Conservation (phyloP, 148 eudicot genomes). For the Rheum nobile region DNA sequence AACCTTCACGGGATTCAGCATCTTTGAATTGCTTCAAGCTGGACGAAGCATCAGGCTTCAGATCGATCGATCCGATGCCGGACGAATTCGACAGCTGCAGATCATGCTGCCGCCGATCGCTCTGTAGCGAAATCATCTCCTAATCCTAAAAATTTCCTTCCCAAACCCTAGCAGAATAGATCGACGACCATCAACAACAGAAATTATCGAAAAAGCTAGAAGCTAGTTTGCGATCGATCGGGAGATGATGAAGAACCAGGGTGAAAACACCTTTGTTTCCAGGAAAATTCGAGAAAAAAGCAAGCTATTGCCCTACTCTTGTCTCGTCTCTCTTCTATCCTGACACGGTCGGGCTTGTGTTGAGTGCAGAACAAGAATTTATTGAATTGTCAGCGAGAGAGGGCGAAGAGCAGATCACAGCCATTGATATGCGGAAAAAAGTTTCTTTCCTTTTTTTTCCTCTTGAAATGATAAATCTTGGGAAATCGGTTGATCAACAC, state of each 20-base stretch:
- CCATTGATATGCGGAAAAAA: not conserved
- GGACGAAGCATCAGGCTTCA: conserved; percentile 23
- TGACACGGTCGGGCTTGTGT: conserved; percentile 1
- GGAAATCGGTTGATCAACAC: not conserved
- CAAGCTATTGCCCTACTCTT: not conserved
- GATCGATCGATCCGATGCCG: conserved; percentile 24
- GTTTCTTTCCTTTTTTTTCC: not conserved
- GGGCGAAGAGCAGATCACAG: conserved; percentile 1
- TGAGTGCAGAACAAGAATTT: conserved; percentile 4
- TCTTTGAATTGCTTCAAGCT: conserved; percentile 29
- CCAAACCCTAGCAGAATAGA: conserved; percentile 17
- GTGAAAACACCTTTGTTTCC: not conserved
- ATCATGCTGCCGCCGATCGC: conserved; percentile 38
- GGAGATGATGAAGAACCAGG: not conserved
- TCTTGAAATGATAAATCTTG: not conserved
- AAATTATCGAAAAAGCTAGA: not conserved
- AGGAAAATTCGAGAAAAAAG: conserved; percentile 2
- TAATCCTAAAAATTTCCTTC: conserved; percentile 8
- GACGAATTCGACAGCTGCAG: conserved; percentile 14
- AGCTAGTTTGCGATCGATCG: conserved; percentile 1
- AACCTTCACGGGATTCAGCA: conserved; percentile 42
- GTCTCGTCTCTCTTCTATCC: conserved; percentile 4
- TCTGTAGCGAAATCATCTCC: conserved; percentile 58
- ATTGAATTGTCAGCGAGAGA: not conserved
- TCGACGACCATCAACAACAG: conserved; percentile 4